These are phyloP conservation scores for Ulota crispa DNA, from an alignment of 225 moss, liverwort and hornwort species.

Conservation along the genomic window DNA sequence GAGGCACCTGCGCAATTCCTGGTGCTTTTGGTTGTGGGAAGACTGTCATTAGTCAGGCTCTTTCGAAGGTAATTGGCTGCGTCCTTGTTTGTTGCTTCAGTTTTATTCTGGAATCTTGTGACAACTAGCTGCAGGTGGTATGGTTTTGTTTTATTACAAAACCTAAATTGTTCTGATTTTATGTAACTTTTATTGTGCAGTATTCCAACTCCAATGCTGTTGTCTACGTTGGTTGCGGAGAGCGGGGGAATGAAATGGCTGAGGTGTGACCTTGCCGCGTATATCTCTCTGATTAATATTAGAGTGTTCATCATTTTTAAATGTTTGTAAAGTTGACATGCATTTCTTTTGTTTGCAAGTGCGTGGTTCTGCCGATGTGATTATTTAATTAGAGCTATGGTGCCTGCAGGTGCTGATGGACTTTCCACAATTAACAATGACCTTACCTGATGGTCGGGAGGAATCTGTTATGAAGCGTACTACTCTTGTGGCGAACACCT, in stretches of 20 bases:
- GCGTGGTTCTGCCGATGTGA: not conserved
- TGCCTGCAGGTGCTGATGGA: conserved; percentile 88
- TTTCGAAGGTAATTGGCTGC: conserved; percentile 63
- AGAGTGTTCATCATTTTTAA: not conserved
- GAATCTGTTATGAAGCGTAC: conserved; percentile 99
- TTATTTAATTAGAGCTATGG: conserved; percentile 5
- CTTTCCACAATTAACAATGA: conserved; percentile 94
- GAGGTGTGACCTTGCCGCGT: conserved; percentile 48
- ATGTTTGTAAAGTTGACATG: not conserved
- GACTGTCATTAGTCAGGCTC: conserved; percentile 98
- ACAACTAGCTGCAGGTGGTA: not conserved
- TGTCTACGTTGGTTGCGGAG: conserved; percentile 95
- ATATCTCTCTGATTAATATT: not conserved
- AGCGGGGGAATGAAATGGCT: conserved; percentile 99
- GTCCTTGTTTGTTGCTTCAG: not conserved
- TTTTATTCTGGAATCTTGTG: not conserved
- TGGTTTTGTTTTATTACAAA: not conserved
- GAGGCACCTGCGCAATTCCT: conserved; percentile 95
- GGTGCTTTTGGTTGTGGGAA: conserved; percentile 99
- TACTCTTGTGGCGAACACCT: conserved; percentile 94
- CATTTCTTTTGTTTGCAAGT: not conserved
- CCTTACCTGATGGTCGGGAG: conserved; percentile 90
- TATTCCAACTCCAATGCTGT: conserved; percentile 97
- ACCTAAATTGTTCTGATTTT: not conserved
- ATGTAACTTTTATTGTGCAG: conserved; percentile 40